Evolutionary conservation across 2,329 filamentous ascomycete genomes (phyloP), one percentile per base, ranked within the genome.

Genomic region (Drechmeria coniospora): DNA sequence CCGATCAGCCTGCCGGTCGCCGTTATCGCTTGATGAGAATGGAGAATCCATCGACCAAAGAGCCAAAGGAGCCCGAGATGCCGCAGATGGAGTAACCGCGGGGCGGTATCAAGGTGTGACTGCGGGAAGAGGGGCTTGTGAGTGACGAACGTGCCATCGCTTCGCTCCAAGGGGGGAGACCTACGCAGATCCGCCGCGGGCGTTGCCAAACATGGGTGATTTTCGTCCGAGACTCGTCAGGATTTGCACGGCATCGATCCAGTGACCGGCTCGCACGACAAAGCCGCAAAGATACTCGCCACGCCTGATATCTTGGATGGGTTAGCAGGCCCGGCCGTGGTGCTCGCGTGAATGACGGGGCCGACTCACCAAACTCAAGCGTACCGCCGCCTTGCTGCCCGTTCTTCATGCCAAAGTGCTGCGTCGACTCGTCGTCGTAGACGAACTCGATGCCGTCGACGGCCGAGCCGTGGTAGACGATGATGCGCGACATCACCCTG

Each of bases 211-310:
- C 34, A 92, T 57, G 30, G 76, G 72, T 19, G 87, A 94, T 49
- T 77, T 79, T 42, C 86, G 70, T n/a, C 86, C 86, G 34, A 82
- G 57, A 43, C 76, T 94, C 1, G 90, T 95, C 51, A 94, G 58
- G 36, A 95, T 76, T 49, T 93, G 83, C 28, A 95, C 67, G 9
- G 76, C 87, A 49, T 94, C 83, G 38, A 95, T 77, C 73, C 79
- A 90, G 33, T 70, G 61, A 14, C 82, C 84, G 27, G 79, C 74
- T 38, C 84, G 67, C 28, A 95, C 61, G 41, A 78, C 69, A 49
- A 98, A 94, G 7, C 90, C 90, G 33, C 83, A 73, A 24, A 98
- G 63, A 35, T 80, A 78, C 56, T 98, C 90, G 30, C 86, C 84
- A 30, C 75, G 74, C 23, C 82, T 72, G 19, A 81, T 75, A 52